Conservation (phyloP, 2,329 filamentous ascomycete genomes). For the Tricladium varicosporioides region DNA sequence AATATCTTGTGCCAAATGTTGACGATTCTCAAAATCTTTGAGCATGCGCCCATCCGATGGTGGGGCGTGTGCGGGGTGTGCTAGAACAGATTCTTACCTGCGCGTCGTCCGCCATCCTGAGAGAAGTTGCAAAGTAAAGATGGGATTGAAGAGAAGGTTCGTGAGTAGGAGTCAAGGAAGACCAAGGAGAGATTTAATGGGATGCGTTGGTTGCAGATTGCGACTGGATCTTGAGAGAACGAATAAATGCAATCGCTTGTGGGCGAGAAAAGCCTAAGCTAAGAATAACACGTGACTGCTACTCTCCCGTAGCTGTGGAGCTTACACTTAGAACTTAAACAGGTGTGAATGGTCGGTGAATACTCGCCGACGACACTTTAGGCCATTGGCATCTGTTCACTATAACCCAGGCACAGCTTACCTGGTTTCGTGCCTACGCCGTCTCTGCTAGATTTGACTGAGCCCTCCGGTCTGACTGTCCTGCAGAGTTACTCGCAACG, state of each 20-base stretch:
- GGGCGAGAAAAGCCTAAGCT: not conserved
- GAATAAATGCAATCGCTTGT: constrained; percentile 1
- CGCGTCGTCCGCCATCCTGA: constrained; percentile 65
- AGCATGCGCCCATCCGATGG: constrained; percentile 29
- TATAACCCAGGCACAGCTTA: too few relatives aligned
- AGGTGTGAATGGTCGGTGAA: too few relatives aligned
- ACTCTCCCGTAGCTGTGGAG: too few relatives aligned
- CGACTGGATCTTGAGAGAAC: not conserved
- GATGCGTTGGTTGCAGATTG: constrained; percentile 6
- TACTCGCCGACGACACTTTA: too few relatives aligned
- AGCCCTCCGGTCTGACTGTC: not conserved
- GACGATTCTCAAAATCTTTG: constrained; percentile 8
- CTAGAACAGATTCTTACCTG: constrained; percentile 49
- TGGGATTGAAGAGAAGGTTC: constrained; percentile 17
- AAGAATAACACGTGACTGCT: constrained; percentile 1
- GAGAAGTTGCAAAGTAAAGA: constrained; percentile 31
- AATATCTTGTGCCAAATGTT: not conserved
- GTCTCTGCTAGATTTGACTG: not conserved
- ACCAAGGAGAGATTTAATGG: constrained; percentile 26
- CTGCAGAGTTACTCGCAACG: not conserved
- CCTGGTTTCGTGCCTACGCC: not conserved
- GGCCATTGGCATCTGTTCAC: too few relatives aligned
- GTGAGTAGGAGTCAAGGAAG: constrained; percentile 16
- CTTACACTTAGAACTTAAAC: too few relatives aligned
- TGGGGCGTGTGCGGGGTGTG: constrained; percentile 32